Evolutionary conservation across 2,329 filamentous ascomycete genomes (phyloP).

Genomic region (Xylariaceae sp.): DNA sequence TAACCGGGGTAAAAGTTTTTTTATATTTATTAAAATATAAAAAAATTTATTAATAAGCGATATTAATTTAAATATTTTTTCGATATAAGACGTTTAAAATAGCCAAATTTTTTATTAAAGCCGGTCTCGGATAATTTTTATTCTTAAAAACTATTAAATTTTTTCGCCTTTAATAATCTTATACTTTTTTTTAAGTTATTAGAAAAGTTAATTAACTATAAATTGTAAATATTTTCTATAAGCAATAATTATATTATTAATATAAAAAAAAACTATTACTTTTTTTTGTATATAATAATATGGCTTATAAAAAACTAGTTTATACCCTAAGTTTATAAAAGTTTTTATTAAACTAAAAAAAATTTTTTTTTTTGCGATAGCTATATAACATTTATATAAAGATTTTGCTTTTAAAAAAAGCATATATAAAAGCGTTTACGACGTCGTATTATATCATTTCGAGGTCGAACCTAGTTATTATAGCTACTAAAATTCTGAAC

Average conservation of each 20-base stretch:
- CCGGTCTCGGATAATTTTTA: not conserved
- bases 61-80: not conserved
- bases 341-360: not conserved
- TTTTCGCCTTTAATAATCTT: not conserved
- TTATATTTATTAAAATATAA: not conserved
- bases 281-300: not conserved
- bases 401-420: not conserved
- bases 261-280: not conserved
- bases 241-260: not conserved
- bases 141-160: not conserved
- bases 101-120: not conserved
- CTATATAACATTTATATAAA: not conserved
- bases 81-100: not conserved
- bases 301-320: not conserved
- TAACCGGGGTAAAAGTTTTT: not conserved
- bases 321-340: not conserved
- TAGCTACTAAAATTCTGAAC: not conserved
- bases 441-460: not conserved
- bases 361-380: not conserved
- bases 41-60: not conserved
- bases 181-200: not conserved
- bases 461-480: not conserved
- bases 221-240: not conserved
- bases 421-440: not conserved
- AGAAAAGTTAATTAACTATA: no score